A percentile compares a stretch with the other conserved stretches of the same genome.
These are phyloP conservation scores for Penicillium sp. DNA, from an alignment of 2,329 filamentous ascomycete genomes.

Conservation along the genomic window DNA sequence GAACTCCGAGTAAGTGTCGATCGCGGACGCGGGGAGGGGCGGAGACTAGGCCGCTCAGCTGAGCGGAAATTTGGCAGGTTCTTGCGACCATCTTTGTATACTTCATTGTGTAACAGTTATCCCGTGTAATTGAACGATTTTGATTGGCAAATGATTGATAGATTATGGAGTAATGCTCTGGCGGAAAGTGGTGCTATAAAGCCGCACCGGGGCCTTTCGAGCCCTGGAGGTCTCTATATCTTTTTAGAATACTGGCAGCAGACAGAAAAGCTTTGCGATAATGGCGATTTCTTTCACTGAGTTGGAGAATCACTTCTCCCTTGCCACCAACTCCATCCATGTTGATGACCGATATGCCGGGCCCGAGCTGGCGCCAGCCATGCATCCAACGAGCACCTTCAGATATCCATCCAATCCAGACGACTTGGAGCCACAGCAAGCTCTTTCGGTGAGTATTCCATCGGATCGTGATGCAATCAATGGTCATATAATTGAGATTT, in stretches of 20 bases:
- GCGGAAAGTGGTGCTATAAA: too few relatives aligned
- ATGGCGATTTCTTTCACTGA: neutral
- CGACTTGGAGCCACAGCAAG: constrained; percentile 54
- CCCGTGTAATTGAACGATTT: too few relatives aligned
- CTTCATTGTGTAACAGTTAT: too few relatives aligned
- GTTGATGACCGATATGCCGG: constrained; percentile 72
- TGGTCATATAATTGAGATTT: too few relatives aligned
- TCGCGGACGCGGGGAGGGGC: neutral
- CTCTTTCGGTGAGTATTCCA: constrained; percentile 54
- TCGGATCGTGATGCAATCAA: neutral
- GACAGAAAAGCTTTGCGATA: neutral
- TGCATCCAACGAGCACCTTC: constrained; percentile 89
- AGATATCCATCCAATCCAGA: constrained; percentile 73
- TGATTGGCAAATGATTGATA: too few relatives aligned
- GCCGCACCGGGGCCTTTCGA: too few relatives aligned
- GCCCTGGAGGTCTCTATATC: too few relatives aligned
- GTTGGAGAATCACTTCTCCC: neutral
- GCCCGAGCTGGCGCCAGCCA: constrained; percentile 77
- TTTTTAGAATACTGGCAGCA: too few relatives aligned
- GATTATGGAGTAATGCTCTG: too few relatives aligned
- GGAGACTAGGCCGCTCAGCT: neutral
- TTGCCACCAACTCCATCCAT: constrained; percentile 47
- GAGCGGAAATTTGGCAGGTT: neutral
- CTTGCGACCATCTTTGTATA: neutral
- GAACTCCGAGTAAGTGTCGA: neutral